Evolutionary conservation across 768 basidiomycete genomes (phyloP), one percentile per base, ranked within the genome.

Genomic region (Cubamyces lactineus): DNA sequence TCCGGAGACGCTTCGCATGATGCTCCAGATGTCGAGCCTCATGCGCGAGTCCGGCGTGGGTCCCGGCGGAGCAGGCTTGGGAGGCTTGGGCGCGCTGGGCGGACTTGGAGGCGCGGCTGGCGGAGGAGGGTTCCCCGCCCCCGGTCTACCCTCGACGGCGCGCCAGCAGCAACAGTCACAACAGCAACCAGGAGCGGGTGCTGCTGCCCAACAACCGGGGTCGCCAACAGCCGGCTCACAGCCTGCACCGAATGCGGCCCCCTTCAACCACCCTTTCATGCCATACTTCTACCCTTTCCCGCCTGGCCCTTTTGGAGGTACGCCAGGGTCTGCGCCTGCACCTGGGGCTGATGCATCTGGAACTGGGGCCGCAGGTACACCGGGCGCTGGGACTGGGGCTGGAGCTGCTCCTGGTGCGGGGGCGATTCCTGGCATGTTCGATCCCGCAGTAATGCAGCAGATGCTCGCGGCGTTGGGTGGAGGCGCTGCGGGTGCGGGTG

Each of bases 11-110:
- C 79, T 96, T 64, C 87, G 87, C 62, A 78, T 79, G 52, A 89
- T 92, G 85, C 77, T 93, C 61, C 88, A 86, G 62, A 89, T 94
- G 88, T 84, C 88, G 5, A 70, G 78, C 48, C 71, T 79, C 72
- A 73, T 90, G 70, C 77, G 80, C 19, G 76, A 77, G 19, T 73
- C 73, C 5, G 82, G 82, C 13, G 66, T 72, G 15, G 72, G 63
- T 2, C 69, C 71, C 1, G 48, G 26, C 17, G 57, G 43, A 9
- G 40, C 49, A 7, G 51, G 73, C 28, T 61, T 64, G 28, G 69
- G 72, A 7, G 51, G 73, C 28, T 61, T 64, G 28, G 69, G 72
- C 26, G 72, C 67, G 15, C 57, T 48, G 2, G 70, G 59, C 13
- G 72, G 71, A 23, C 62, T 63, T 26, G 69, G 72, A 24, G 59